Base-by-base conservation (phyloP, 2,329 filamentous ascomycete species). In the Dothideomycetes sp. region DNA sequence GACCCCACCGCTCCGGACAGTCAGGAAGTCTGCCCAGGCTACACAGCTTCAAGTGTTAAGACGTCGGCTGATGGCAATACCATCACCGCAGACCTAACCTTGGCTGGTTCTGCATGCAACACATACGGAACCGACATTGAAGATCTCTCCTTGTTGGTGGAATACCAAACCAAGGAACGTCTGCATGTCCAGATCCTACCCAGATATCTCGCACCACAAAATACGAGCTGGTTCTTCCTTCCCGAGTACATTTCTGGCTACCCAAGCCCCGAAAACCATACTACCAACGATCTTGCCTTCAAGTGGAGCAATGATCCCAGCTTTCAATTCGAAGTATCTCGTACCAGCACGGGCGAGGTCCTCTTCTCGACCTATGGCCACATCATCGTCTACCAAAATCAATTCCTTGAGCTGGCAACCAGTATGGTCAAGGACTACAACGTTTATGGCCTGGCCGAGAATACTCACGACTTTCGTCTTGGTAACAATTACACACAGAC, bases 401-500 rank as follows among this genome's bases (percentile, higher is more conserved):
- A 57, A 31, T 58, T 56, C 37, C 42, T 57, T 3, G 52, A 57
- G 35, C 41, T 57, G 8, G 46, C 42, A 8, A 58, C 55, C 5
- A 47, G 37, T 9, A 49, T 52, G 49, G 47, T 49, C 3, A 45
- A 45, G 2, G 41, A 56, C 17, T 56, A 55, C 42, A 56, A 57
- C 37, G 47, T 56, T 16, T 57, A 56, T 41, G 55, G 55, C 1
- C 41, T 57, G 2, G 53, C 53, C 7, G 54, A 52, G 19, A 50
- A 48, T 30, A 48, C 55, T 12, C 52, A 52, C 30, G 41, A 37
- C 4, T 58, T 58, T 45, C 43, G 53, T 4, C 41, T 56, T 5
- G 52, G 52, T 10, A 55, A 45, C 29, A 53, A 56, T 36, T 53
- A 43, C 32, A 57, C 55, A 4, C 52, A 56, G 40, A 56, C 53